These are phyloP conservation scores for Gymnopilus dilepis DNA, from an alignment of 768 basidiomycete species.

Conservation along the genomic window DNA sequence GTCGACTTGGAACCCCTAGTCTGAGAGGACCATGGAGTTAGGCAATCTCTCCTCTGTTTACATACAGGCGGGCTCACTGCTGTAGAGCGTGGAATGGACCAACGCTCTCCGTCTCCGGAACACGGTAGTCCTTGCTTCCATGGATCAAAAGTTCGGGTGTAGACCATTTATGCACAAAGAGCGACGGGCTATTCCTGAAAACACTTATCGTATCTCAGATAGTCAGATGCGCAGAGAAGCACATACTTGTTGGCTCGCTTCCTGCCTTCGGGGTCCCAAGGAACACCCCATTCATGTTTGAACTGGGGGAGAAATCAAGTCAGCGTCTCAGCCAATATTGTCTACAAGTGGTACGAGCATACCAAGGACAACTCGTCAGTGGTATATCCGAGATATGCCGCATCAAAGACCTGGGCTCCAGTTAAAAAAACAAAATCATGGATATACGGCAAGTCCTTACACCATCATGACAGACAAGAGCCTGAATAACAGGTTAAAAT, in stretches of 20 bases:
- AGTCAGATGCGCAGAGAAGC: background rate
- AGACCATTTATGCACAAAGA: conserved; percentile 84
- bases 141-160: conserved; percentile 90
- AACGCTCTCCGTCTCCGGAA: conserved; percentile 86
- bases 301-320: conserved; percentile 50
- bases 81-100: conserved; percentile 85
- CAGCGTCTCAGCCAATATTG: no score
- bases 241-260: conserved; percentile 60
- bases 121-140: conserved; percentile 87
- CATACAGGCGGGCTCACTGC: conserved; percentile 54
- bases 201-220: background rate
- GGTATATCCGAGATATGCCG: conserved; percentile 78
- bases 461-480: conserved; percentile 91
- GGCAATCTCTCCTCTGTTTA: background rate
- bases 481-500: conserved; percentile 35
- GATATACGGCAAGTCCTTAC: conserved; percentile 41
- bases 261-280: conserved; percentile 69
- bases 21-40: conserved; percentile 43
- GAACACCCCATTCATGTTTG: conserved; percentile 88
- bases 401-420: conserved; percentile 67
- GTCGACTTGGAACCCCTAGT: conserved; percentile 70
- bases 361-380: conserved; percentile 95
- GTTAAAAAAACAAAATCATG: background rate
- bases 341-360: conserved; percentile 7
- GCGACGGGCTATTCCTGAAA: conserved; percentile 73